Percentiles rank a stretch among this genome's conserved stretches.
Evolutionary conservation across 2,329 filamentous ascomycete genomes (phyloP).

Genomic region (Trichophyton equinum): DNA sequence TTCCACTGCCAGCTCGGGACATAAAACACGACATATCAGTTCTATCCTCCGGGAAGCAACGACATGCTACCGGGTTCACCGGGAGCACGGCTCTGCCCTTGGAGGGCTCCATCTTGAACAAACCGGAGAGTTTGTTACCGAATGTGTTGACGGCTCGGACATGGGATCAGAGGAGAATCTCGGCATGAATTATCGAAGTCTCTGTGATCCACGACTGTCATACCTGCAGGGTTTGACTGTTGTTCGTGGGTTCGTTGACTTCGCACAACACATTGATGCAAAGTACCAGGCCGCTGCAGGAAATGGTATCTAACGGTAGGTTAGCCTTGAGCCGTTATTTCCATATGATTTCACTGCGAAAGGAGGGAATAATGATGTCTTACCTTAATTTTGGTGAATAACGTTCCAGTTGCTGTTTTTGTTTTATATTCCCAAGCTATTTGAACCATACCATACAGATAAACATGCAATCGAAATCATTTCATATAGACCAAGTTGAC

Average conservation of each 20-base stretch:
- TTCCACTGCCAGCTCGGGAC: not conserved
- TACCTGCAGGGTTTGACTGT: constrained; percentile 2
- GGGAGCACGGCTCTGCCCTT: not conserved
- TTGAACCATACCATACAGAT: not conserved
- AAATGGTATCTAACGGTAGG: not conserved
- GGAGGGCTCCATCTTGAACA: constrained; percentile 4
- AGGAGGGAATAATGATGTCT: not conserved
- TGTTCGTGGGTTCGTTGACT: constrained; percentile 2
- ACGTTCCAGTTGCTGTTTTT: not conserved
- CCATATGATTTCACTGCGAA: not conserved
- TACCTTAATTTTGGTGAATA: not conserved
- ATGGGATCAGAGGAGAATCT: constrained; percentile 4
- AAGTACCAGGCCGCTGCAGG: not conserved
- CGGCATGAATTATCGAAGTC: constrained; percentile 1
- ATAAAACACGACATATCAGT: constrained; percentile 2
- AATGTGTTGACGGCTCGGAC: constrained; percentile 2
- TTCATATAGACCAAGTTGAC: not conserved
- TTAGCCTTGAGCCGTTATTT: not conserved
- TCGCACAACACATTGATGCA: not conserved
- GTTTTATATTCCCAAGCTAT: not conserved
- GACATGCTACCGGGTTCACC: not conserved
- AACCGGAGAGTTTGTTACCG: constrained; percentile 5
- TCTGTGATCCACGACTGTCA: constrained; percentile 4
- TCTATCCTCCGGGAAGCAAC: constrained; percentile 1
- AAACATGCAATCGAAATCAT: not conserved